Conservation (phyloP, 2,329 filamentous ascomycete species). For the Exophiala mesophila region DNA sequence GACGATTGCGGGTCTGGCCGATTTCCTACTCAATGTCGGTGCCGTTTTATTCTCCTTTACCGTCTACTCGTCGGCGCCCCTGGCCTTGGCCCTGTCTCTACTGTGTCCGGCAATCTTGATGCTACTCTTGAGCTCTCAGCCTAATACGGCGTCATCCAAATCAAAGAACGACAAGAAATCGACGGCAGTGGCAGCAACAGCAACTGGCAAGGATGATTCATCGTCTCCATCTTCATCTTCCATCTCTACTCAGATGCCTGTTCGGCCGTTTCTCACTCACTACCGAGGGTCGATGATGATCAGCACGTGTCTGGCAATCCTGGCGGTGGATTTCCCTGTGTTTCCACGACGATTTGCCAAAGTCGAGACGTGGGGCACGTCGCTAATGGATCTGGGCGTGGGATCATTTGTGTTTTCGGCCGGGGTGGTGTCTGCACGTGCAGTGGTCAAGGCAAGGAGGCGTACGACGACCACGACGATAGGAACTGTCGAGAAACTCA, state of each 20-base stretch:
- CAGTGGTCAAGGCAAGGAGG: constrained; percentile 48
- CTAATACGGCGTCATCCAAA: constrained; percentile 16
- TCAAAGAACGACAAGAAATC: constrained; percentile 16
- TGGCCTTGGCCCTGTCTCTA: constrained; percentile 70
- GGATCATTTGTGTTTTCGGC: constrained; percentile 96
- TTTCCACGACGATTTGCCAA: constrained; percentile 96
- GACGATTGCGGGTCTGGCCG: constrained; percentile 62
- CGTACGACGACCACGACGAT: constrained; percentile 8
- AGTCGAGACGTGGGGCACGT: constrained; percentile 98
- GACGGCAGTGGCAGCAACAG: neutral
- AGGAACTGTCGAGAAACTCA: neutral
- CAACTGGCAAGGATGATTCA: neutral
- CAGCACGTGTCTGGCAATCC: constrained; percentile 80
- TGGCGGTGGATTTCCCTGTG: constrained; percentile 92
- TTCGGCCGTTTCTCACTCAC: constrained; percentile 86
- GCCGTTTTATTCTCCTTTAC: constrained; percentile 81
- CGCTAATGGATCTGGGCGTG: constrained; percentile 96
- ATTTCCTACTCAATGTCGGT: constrained; percentile 82
- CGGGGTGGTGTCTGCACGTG: constrained; percentile 81
- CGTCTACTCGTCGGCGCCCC: constrained; percentile 69
- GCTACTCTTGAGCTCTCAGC: constrained; percentile 21
- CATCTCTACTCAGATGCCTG: constrained; percentile 27
- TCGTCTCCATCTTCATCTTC: neutral
- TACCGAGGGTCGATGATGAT: constrained; percentile 92
- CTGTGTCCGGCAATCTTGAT: constrained; percentile 65